Evolutionary conservation across 2,329 filamentous ascomycete species (phyloP), one percentile per base, ranked within the genome.

Genomic region (Hymenoscyphus infarciens): DNA sequence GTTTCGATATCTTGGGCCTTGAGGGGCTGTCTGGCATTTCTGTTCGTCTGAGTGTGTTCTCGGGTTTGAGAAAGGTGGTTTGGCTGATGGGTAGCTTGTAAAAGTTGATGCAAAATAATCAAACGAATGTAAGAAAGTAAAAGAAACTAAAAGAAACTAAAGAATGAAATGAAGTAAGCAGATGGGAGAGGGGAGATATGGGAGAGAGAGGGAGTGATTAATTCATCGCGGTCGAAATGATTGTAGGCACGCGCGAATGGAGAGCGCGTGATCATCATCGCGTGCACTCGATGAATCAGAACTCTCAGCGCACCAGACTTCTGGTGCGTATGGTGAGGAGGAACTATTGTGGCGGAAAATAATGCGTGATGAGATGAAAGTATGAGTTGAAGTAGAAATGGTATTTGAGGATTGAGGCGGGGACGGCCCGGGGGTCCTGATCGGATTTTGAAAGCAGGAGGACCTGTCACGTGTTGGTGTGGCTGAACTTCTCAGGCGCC

Each of bases 211-310:
- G n/a, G 42, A 49, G 11, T 49, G 42, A 25, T 49, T 42, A 42
- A 19, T 8, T 42, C 8, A n/a, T 42, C 8, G 16, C 16, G 35
- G 35, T 42, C 16, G 16, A 49, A 15, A 49, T 57, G 55, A 57
- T 57, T 25, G 16, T 13, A 38, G 55, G 55, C 55, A 57, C 55
- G 55, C 55, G 55, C 31, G 19, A 19, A 35, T 35, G 11, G n/a
- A 6, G n/a, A 19, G 55, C 55, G 55, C 55, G 55, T 57, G 55
- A 57, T 35, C 13, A 15, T 25, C 16, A 57, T 33, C 55, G 29
- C 55, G 55, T 57, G 55, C 29, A 25, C 31, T 25, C 5, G 19
- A 57, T 57, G 31, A 57, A 57, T 57, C 55, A 57, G n/a, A 22
- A 49, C 19, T 22, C n/a, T 10, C 42, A 49, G 42, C n/a, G 10